Conservation (phyloP, 2,329 filamentous ascomycete species). For the Madurella fahalii region DNA sequence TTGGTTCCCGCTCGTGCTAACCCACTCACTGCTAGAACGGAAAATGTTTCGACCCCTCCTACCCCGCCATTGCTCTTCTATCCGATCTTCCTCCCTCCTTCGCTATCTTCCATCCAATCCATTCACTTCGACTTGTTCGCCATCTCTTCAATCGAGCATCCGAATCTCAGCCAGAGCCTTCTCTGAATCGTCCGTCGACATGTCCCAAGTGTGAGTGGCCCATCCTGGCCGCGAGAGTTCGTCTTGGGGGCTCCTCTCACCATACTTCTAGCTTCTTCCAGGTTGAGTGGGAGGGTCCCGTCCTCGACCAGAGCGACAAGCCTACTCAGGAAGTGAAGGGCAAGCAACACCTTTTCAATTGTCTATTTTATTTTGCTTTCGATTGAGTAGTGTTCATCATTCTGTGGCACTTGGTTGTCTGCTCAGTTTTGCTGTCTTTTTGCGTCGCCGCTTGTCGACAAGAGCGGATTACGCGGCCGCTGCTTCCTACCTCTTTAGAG, state of each 20-base stretch:
- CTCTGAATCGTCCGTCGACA: conserved; percentile 51
- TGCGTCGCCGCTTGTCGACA: no score
- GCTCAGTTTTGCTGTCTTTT: no score
- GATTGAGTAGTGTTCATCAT: not conserved
- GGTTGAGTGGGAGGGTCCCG: conserved; percentile 66
- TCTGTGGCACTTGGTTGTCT: no score
- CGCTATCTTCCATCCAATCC: conserved; percentile 30
- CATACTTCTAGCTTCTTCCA: conserved; percentile 61
- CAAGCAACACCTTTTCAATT: conserved; percentile 39
- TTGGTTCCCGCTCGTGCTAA: conserved; percentile 24
- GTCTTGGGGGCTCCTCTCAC: conserved; percentile 10
- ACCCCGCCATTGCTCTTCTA: conserved; percentile 35
- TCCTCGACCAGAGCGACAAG: conserved; percentile 57
- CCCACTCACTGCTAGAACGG: conserved; percentile 23
- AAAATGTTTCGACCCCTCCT: conserved; percentile 39
- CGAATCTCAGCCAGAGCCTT: conserved; percentile 34
- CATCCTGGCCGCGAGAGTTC: conserved; percentile 2
- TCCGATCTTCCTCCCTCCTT: conserved; percentile 32
- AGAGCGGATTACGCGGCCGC: conserved; percentile 11
- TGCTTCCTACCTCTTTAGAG: not conserved
- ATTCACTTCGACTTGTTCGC: conserved; percentile 32
- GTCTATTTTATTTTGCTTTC: not conserved
- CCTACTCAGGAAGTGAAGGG: conserved; percentile 54
- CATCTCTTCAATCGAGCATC: conserved; percentile 34
- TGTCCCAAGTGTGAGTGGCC: conserved; percentile 66